Evolutionary conservation across 306 rosid species (phyloP).

Genomic region (Crataegus laevigata): DNA sequence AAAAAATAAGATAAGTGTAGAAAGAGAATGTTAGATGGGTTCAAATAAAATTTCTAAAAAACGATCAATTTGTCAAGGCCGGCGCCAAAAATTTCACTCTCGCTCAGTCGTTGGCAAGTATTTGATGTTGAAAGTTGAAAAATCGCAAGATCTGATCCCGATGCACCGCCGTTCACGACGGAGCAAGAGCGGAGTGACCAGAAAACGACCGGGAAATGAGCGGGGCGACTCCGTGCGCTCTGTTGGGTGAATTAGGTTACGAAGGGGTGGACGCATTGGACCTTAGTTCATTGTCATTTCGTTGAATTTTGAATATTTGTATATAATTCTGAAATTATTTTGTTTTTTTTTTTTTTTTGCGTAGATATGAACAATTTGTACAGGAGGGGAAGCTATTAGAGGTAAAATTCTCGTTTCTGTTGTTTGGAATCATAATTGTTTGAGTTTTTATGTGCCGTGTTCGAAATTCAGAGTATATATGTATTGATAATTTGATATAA

Average conservation of each 20-base stretch:
- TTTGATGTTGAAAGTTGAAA: background rate
- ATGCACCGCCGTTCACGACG: background rate
- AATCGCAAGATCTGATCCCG: background rate
- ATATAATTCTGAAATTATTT: no score
- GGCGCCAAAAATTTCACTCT: slow-evolving; percentile 18
- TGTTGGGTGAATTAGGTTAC: slow-evolving; percentile 71
- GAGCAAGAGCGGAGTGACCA: background rate
- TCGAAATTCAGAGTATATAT: background rate
- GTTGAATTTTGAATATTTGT: background rate
- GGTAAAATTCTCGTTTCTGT: slow-evolving; percentile 25
- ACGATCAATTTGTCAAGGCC: background rate
- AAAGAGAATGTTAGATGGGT: no score
- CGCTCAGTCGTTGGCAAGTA: background rate
- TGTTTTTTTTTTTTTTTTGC: background rate
- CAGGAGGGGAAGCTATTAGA: slow-evolving; percentile 84
- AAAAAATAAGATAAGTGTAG: no score
- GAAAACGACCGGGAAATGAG: slow-evolving; percentile 37
- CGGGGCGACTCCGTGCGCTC: slow-evolving; percentile 48
- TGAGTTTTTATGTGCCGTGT: background rate
- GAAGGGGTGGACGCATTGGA: slow-evolving; percentile 53
- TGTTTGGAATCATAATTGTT: background rate
- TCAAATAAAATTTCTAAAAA: no score
- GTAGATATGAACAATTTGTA: slow-evolving; percentile 68
- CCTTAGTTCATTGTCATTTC: background rate
- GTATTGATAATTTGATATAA: background rate